Base-by-base conservation (phyloP, 2,329 filamentous ascomycete species). In the Thielaviopsis punctulata region DNA sequence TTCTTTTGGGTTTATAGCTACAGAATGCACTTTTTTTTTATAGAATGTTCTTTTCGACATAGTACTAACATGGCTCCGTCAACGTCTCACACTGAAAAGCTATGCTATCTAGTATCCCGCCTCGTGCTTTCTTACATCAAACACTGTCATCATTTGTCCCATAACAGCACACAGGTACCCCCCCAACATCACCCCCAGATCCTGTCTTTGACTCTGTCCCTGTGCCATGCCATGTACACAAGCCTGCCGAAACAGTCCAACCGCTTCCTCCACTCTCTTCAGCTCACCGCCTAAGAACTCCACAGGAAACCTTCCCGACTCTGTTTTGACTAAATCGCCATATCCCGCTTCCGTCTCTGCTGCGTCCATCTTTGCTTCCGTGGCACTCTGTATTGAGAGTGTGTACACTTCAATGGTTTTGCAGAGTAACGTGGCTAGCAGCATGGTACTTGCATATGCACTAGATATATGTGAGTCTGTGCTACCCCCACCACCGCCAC, bases 351-450 rank as follows among this genome's bases (percentile, higher is more conserved):
- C 24, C 36, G 39, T 24, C 44, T 25, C 19, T 43, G 33, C 15
- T 47, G 25, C 21, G 22, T 36, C 22, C 22, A 41, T 19, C 19
- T 45, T 30, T 21, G 21, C 30, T 27, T 30, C n/a, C 23, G 27
- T 19, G 9, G 30, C 8, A 9, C 36, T 19, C 36, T 41, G 36
- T 15, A 41, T 41, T 3, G 36, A 41, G 2, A 41, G 3, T 7
- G 36, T 33, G 30, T 52, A 52, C n/a, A 52, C 13, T 19, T 33
- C 44, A 30, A 52, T 10, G 1, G 72, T 68, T 58, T 73, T 70
- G 48, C 67, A 67, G 18, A 75, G 67, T 19, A 74, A 63, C 0
- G 71, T 73, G 0, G 68, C 69, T n/a, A 74, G 63, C 0, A 75
- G 64, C 71, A 73, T 73, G 4, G 67, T 66, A 0, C 4, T 15